These are phyloP conservation scores for Microstegium vimineum DNA, from an alignment of 176 grass and related monocot species.

Conservation along the genomic window DNA sequence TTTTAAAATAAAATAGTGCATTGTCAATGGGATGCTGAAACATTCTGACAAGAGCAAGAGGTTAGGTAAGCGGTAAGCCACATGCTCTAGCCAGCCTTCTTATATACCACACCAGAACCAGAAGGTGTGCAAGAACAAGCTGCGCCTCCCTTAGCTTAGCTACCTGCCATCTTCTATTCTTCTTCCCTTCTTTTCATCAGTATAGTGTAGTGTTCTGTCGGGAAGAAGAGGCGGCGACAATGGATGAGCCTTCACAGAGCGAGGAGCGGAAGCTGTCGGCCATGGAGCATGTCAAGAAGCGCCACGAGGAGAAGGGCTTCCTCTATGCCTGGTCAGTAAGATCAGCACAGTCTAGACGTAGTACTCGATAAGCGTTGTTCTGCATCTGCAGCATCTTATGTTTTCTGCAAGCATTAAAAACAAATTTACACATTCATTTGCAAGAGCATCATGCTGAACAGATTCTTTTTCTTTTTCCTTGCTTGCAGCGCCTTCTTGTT, in stretches of 20 bases:
- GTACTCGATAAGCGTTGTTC: not conserved
- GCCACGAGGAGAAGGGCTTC: slow-evolving; percentile 71
- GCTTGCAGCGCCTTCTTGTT: slow-evolving; percentile 46
- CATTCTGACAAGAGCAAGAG: not conserved
- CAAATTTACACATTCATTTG: not conserved
- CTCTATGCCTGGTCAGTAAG: slow-evolving; percentile 64
- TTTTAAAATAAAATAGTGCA: not conserved
- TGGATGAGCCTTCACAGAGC: slow-evolving; percentile 18
- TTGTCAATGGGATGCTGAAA: slow-evolving; percentile 6
- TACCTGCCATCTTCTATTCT: not conserved
- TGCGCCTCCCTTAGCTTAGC: not conserved
- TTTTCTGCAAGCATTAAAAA: not conserved
- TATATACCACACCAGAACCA: slow-evolving; percentile 12
- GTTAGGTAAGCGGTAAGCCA: not conserved
- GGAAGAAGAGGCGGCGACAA: not conserved
- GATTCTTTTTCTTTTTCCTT: not conserved
- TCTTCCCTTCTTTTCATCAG: not conserved
- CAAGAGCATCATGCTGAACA: not conserved
- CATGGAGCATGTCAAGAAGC: slow-evolving; percentile 65
- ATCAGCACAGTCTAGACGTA: not conserved
- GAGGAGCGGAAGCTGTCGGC: slow-evolving; percentile 21
- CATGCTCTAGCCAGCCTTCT: slow-evolving; percentile 13
- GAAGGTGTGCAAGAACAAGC: slow-evolving; percentile 11
- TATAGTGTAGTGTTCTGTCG: not conserved
- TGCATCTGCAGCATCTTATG: not conserved